Evolutionary conservation across 176 grass and related monocot genomes (phyloP).

Genomic region (Zizania latifolia): DNA sequence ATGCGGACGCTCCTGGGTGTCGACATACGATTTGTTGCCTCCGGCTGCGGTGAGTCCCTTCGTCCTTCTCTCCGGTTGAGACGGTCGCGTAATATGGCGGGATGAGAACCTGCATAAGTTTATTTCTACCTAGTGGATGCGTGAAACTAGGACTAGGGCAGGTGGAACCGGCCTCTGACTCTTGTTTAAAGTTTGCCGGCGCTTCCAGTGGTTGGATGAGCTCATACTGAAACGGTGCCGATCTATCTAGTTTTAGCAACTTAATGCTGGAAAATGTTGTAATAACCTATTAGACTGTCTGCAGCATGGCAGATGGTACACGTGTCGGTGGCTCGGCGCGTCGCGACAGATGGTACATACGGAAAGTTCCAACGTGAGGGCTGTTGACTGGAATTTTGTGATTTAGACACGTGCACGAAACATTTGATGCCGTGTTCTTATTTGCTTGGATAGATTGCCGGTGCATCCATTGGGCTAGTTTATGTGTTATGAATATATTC

Average conservation of each 20-base stretch:
- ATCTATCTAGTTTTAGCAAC: background rate
- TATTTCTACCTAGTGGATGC: too few relatives aligned
- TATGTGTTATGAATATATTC: background rate
- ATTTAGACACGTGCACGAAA: background rate
- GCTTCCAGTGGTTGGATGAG: background rate
- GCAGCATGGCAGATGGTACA: too few relatives aligned
- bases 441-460: background rate
- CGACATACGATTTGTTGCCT: slow-evolving; percentile 79
- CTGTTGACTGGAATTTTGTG: background rate
- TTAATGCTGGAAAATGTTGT: background rate
- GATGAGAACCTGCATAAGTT: background rate
- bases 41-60: slow-evolving; percentile 64
- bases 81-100: background rate
- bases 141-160: background rate
- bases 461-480: background rate
- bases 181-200: background rate
- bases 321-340: too few relatives aligned
- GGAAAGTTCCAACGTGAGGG: background rate
- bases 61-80: background rate
- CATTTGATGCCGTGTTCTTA: background rate
- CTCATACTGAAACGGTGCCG: background rate
- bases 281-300: background rate
- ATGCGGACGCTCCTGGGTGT: slow-evolving; percentile 73
- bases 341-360: background rate
- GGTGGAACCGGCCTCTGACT: background rate